Evolutionary conservation across 257 asterid genomes (phyloP), one percentile per base, ranked within the genome.

Genomic region (Apocynum venetum): DNA sequence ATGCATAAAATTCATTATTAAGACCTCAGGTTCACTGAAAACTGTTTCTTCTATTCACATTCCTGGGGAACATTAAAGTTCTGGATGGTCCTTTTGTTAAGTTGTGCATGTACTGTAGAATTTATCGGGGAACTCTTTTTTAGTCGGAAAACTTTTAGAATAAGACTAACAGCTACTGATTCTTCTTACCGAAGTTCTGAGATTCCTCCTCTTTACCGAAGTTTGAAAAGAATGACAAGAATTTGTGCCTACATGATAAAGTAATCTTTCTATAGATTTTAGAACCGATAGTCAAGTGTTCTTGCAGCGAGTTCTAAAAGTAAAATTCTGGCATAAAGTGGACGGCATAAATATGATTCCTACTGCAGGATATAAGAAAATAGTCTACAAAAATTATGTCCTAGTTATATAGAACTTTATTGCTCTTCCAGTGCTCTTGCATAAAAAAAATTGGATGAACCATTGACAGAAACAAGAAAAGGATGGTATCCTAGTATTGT

Each of bases 191-290:
- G 9, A 2, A 60, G 6, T 71, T 69, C 19, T 9, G 15, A 46
- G 44, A 71, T 71, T 71, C 43, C 15, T 46, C 44, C 36, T 59
- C 31, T 25, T 25, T 25, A 25, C 31, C 31, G 31, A 25, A 25
- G 31, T 25, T 25, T 25, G 31, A 25, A 25, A 25, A 25, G 31
- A 25, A 25, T 25, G 13, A 4, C 74, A n/a, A 53, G 76, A 53
- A 73, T 53, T 17, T 53, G 8, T 73, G 67, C 66, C 66, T 38
- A 40, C 76, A 73, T 8, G 66, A 40, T 73, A 73, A 52, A 73
- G 31, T 0, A 31, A 5, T 4, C 13, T 1, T 31, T 15, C 46
- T 7, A 19, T 19, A 71, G 44, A 61, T n/a, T 35, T 61, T 61
- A 35, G 66, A n/a, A 59, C 38, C 14, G 9, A 15, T 17, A n/a